A percentile compares a stretch with the other conserved stretches of the same genome.
Conservation (phyloP, 2,329 filamentous ascomycete genomes). For the Exophiala sideris region DNA sequence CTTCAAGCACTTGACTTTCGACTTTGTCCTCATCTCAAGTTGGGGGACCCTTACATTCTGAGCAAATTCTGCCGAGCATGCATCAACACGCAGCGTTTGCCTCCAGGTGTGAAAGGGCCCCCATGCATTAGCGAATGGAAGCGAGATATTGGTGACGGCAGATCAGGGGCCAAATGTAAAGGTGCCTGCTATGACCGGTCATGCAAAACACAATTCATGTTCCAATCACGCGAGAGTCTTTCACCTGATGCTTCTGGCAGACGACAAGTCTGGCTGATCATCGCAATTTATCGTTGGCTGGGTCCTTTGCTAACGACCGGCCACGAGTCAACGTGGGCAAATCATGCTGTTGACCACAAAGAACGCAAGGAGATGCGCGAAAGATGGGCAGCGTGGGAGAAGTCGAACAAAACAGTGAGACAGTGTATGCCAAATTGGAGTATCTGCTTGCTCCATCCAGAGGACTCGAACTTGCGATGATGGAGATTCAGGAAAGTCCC, state of each 20-base stretch:
- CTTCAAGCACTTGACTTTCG: constrained; percentile 26
- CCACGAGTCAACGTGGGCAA: constrained; percentile 21
- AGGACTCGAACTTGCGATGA: constrained; percentile 27
- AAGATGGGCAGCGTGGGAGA: constrained; percentile 26
- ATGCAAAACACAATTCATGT: constrained; percentile 30
- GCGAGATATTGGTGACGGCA: constrained; percentile 19
- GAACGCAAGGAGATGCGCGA: constrained; percentile 26
- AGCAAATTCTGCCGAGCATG: constrained; percentile 30
- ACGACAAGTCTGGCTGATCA: constrained; percentile 28
- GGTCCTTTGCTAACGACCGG: constrained; percentile 23
- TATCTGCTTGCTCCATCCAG: constrained; percentile 27
- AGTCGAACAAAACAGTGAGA: constrained; percentile 8
- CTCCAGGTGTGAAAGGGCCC: constrained; percentile 26
- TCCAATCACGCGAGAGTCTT: constrained; percentile 28
- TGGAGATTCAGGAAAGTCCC: neutral
- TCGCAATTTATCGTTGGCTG: constrained; percentile 29
- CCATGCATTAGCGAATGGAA: constrained; percentile 28
- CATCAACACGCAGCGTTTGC: constrained; percentile 28
- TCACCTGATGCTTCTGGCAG: constrained; percentile 27
- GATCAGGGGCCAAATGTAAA: constrained; percentile 24
- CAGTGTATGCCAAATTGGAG: constrained; percentile 30
- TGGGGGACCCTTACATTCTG: constrained; percentile 28
- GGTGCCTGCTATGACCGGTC: constrained; percentile 27
- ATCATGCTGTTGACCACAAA: constrained; percentile 23
- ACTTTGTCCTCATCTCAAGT: constrained; percentile 26